Base-by-base conservation (phyloP, 1,284 basidiomycete species). In the Cerioporus squamosus region DNA sequence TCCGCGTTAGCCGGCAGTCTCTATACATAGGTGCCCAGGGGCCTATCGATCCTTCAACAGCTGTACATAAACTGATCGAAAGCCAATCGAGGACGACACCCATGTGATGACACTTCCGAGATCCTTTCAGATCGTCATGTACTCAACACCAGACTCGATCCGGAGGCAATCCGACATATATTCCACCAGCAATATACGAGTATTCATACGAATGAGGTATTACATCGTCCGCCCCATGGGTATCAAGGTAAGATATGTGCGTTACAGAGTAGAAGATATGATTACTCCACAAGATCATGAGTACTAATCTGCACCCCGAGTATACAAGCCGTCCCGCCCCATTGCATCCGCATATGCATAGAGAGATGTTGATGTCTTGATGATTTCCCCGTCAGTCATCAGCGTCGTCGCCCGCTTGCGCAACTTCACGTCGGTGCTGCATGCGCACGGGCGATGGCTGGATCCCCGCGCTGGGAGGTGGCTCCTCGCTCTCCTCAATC, bases 401-500 rank as follows among this genome's bases (percentile, higher is more conserved):
- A 15, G 43, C 59, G 29, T 53, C 63, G 18, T 52, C 58, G 22
- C 57, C 66, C 42, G 45, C 57, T 51, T 80, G 78, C n/a, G 78
- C 79, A 46, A 69, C 72, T 69, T 84, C 81, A 63, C 81, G 74
- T 45, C 79, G 78, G 64, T 85, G 81, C 22, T 43, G 52, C 61
- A 62, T 64, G 50, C 62, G 64, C 33, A 64, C 63, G 1, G 67
- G 62, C 9, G 66, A 63, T 15, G 63, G 57, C 48, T 69, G 67
- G 51, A 73, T 66, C 40, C 70, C 70, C 26, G 76, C 75, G 47
- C 73, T 78, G 54, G 81, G 77, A 24, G 74, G 71, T 14, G 82
- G 81, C 63, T 84, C 83, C 15, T 79, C 77, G 63, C 80, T 77
- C 68, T 86, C 84, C 46, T 76, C 73, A 43, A 84, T 84, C 17